Base-by-base conservation (phyloP, 257 asterid species). In the Solanum sejunctum region DNA sequence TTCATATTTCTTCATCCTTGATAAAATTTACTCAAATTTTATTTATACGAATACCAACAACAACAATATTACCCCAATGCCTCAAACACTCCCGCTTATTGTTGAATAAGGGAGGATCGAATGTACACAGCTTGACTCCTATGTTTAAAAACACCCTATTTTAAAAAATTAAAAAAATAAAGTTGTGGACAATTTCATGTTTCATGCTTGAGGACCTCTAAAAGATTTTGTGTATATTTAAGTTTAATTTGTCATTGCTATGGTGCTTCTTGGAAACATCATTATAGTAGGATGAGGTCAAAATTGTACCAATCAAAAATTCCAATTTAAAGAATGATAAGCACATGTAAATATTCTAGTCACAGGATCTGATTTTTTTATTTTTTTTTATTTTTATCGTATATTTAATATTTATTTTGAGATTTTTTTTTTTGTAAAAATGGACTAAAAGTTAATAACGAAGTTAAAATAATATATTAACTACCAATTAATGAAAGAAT, bases 211-310 rank as follows among this genome's bases (percentile, higher is more conserved):
- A 6, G 64, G 28, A 12, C 28, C 66, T 20, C 9, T 58, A 58
- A n/a, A 58, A 8, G 13, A 20, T n/a, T n/a, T 20, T 58, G 28
- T 3, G 23, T 66, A 66, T 16, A 36, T 69, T 16, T 13, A 36
- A 36, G 51, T 36, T 69, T 69, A 13, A 28, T 23, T 39, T 70
- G 52, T 7, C 20, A 73, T 73, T 73, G 41, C 58, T 73, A 52
- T 5, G 81, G 81, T 73, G 21, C 60, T 73, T 73, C 81, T 47
- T 47, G 81, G 81, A 73, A 73, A 45, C 43, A 21, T 73, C 58
- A 47, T 11, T 49, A 41, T 47, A 21, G 13, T 8, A 21, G 11
- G 81, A 21, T 73, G 60, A 21, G 58, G 81, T 13, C 21, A 73
- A 73, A 73, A 73, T 3, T 73, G 36, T 47, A 49, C 80, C 20